These are phyloP conservation scores for Botryotinia calthae DNA, from an alignment of 2,329 filamentous ascomycete genomes.

Conservation along the genomic window DNA sequence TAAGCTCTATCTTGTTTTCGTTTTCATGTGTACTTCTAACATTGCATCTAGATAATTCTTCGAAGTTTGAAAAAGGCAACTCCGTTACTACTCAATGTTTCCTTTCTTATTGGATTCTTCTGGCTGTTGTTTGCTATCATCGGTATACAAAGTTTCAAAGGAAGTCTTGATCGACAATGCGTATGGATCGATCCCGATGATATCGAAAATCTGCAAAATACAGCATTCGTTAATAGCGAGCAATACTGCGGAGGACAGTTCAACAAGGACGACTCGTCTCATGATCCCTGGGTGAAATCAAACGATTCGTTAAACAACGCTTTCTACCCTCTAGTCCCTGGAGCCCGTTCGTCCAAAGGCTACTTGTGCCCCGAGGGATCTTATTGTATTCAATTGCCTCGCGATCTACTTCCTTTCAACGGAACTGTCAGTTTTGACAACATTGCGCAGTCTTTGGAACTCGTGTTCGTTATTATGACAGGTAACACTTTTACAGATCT, in stretches of 20 bases:
- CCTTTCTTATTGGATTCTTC: conserved; percentile 93
- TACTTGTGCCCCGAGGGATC: conserved; percentile 85
- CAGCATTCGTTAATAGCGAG: conserved; percentile 60
- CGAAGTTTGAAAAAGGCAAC: conserved; percentile 94
- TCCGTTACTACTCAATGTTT: conserved; percentile 85
- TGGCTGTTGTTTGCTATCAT: conserved; percentile 97
- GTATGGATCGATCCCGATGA: conserved; percentile 69
- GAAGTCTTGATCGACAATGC: conserved; percentile 73
- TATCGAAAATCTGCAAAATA: conserved; percentile 47
- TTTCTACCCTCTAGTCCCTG: conserved; percentile 47
- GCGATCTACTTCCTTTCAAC: conserved; percentile 62
- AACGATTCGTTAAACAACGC: conserved; percentile 9
- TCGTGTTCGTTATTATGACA: conserved; percentile 98
- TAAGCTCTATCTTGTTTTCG: conserved; percentile 46
- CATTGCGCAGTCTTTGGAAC: conserved; percentile 83
- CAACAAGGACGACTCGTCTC: conserved; percentile 53
- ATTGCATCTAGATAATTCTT: conserved; percentile 68
- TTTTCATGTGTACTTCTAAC: conserved; percentile 9
- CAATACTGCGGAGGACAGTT: conserved; percentile 88
- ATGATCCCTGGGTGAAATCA: conserved; percentile 65
- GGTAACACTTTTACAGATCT: conserved; percentile 95
- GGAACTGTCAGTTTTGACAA: conserved; percentile 93
- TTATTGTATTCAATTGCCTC: conserved; percentile 73
- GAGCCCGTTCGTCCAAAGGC: conserved; percentile 65
- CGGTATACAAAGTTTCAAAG: conserved; percentile 93